phyloP scores from a whole-genome alignment of 2,329 filamentous ascomycete genomes.

The Sordariomycetes sp. region DNA sequence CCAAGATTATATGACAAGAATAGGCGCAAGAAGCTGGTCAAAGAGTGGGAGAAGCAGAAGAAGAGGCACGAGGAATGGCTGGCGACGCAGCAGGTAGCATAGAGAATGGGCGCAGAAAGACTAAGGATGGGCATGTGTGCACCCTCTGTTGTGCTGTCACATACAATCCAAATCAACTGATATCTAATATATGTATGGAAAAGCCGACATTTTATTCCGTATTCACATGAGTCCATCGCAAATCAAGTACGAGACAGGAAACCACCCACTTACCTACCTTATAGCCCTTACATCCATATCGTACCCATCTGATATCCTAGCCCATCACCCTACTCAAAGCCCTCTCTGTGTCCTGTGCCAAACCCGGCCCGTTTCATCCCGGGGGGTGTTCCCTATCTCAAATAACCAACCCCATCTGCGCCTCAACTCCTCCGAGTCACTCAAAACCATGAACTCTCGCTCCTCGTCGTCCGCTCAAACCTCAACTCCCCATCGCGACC shows the following conservation, averaged over 20 bases:
- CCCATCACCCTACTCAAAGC: neutral
- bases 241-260: neutral
- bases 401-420: neutral
- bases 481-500: neutral
- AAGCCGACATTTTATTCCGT: neutral
- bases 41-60: too few species aligned
- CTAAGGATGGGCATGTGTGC: too few species aligned
- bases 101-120: too few species aligned
- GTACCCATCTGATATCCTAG: neutral
- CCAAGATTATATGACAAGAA: too few species aligned
- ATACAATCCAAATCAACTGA: too few species aligned
- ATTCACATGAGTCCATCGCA: neutral
- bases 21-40: too few species aligned
- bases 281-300: neutral
- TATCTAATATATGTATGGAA: neutral
- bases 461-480: neutral
- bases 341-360: too few species aligned
- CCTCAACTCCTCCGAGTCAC: neutral
- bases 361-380: too few species aligned
- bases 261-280: neutral
- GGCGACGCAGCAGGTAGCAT: too few species aligned
- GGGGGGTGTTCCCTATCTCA: neutral
- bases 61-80: too few species aligned
- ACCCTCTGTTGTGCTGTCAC: too few species aligned
- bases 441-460: neutral